Evolutionary conservation across 129 eudicot genomes (phyloP).

Genomic region (Gnaphalium uliginosum): DNA sequence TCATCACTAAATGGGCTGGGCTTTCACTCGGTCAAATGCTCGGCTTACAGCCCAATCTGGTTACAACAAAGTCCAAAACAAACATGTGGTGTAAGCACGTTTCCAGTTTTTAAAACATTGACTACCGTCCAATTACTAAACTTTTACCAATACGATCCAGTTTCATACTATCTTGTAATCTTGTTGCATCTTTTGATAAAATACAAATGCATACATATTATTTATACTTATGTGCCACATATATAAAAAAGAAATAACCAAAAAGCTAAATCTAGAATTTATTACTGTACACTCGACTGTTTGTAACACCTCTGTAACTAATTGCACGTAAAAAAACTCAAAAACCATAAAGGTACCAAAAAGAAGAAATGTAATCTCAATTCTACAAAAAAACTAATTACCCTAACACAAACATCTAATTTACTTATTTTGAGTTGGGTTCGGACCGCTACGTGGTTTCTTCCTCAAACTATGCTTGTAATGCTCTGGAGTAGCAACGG

Average conservation of each 20-base stretch:
- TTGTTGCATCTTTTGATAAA: too few species aligned
- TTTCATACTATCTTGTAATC: background rate
- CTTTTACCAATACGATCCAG: background rate
- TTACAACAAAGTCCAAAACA: background rate
- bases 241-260: background rate
- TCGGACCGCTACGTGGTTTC: constrained; percentile 45
- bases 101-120: background rate
- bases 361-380: background rate
- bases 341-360: constrained; percentile 6
- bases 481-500: background rate
- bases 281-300: constrained; percentile 16
- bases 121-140: background rate
- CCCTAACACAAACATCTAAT: background rate
- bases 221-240: too few species aligned
- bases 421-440: constrained; percentile 42
- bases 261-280: background rate
- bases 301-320: constrained; percentile 15
- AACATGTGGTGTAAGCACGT: background rate
- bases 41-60: background rate
- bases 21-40: background rate
- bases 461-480: constrained; percentile 31
- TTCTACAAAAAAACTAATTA: constrained; percentile 20
- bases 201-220: too few species aligned
- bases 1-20: background rate
- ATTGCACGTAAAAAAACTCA: background rate